Percentiles rank a stretch among this genome's conserved stretches.
phyloP scores from a whole-genome alignment of 202 grass and related monocot species.

The Schoenoplectus tabernaemontani region DNA sequence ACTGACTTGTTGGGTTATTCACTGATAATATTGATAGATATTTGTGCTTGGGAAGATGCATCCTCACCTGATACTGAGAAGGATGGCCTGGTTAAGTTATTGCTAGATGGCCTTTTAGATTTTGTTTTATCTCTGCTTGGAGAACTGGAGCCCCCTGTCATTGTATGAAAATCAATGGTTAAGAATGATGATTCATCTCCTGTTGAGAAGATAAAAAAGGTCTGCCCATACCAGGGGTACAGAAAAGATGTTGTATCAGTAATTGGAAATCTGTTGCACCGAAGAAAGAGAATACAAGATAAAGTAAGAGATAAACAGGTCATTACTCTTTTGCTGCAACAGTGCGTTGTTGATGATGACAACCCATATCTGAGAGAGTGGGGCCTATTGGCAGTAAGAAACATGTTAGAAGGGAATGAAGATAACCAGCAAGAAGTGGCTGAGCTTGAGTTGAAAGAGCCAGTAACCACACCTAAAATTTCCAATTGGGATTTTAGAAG shows the following conservation, averaged over 20 bases:
- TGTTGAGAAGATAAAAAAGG: constrained; percentile 31
- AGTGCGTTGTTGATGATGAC: constrained; percentile 78
- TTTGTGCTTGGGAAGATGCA: constrained; percentile 66
- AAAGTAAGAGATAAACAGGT: constrained; percentile 51
- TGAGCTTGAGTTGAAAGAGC: constrained; percentile 65
- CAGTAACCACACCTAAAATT: constrained; percentile 67
- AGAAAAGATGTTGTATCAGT: constrained; percentile 70
- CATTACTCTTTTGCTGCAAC: constrained; percentile 66
- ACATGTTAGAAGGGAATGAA: constrained; percentile 76
- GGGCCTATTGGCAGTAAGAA: constrained; percentile 65
- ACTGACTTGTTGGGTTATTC: constrained; percentile 74
- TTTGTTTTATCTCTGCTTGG: constrained; percentile 41
- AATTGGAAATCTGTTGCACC: constrained; percentile 66
- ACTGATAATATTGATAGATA: constrained; percentile 66
- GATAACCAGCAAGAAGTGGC: constrained; percentile 70
- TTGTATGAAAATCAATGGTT: constrained; percentile 61
- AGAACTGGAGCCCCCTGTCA: constrained; percentile 75
- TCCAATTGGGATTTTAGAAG: constrained; percentile 56
- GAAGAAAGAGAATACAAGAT: constrained; percentile 65
- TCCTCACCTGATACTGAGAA: constrained; percentile 18
- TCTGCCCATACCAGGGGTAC: constrained; percentile 78
- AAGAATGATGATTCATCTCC: constrained; percentile 25
- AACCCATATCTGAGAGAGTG: constrained; percentile 88
- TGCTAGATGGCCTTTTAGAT: constrained; percentile 56
- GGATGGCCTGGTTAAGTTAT: constrained; percentile 37